Conservation (phyloP, 495 filamentous ascomycete species). For the Paragyromitra xinjiangensis region DNA sequence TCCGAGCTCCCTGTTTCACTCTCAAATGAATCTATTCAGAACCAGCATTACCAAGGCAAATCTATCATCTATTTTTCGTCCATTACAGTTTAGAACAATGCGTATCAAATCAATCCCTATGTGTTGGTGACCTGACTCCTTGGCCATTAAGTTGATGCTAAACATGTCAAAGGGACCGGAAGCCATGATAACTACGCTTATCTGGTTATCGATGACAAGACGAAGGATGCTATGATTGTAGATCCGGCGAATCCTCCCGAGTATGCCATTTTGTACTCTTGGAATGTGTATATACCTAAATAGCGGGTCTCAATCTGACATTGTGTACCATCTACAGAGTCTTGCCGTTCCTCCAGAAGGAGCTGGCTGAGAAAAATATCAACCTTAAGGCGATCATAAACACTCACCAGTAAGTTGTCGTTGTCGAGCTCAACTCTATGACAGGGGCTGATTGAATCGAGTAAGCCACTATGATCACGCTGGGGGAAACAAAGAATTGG, state of each 20-base stretch:
- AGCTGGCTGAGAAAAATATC: constrained; percentile 74
- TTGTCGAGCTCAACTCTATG: constrained; percentile 13
- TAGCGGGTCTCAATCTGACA: constrained; percentile 6
- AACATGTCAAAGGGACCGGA: constrained; percentile 74
- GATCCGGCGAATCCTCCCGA: constrained; percentile 93
- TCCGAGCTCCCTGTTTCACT: not conserved
- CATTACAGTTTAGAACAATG: constrained; percentile 68
- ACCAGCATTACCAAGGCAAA: constrained; percentile 16
- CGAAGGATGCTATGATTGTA: constrained; percentile 91
- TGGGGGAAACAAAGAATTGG: constrained; percentile 75
- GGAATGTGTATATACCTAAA: constrained; percentile 1
- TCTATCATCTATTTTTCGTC: not conserved
- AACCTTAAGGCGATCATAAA: constrained; percentile 91
- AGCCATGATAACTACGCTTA: constrained; percentile 96
- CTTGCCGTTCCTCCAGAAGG: constrained; percentile 76
- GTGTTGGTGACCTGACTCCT: constrained; percentile 71
- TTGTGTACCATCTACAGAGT: constrained; percentile 66
- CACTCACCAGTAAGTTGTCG: constrained; percentile 83
- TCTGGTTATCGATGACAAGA: constrained; percentile 87
- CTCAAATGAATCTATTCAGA: constrained; percentile 35
- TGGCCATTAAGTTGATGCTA: constrained; percentile 1
- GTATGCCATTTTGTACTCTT: constrained; percentile 64
- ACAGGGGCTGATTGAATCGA: not conserved
- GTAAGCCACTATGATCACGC: constrained; percentile 92
- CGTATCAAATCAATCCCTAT: constrained; percentile 98